Base-by-base conservation (phyloP, 352 stramenopile species). In the Globisporangium yorkense region DNA sequence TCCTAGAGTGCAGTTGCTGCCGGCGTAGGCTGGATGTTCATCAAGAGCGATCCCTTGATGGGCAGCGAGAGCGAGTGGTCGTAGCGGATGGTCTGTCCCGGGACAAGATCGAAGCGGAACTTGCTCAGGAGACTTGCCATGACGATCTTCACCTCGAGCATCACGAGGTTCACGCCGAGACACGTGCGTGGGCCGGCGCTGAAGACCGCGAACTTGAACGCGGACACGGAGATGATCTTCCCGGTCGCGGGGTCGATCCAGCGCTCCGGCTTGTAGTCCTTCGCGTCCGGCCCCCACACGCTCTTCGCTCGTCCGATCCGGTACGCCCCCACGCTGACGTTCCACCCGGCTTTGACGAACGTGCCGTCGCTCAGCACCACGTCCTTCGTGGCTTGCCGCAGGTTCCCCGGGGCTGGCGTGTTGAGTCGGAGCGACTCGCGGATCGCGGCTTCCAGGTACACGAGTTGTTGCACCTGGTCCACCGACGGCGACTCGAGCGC, bases 341-440 rank as follows among this genome's bases (percentile, higher is more conserved):
- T 62, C 12, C 58, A 71, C 13, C 64, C 65, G 10, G 24, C 53
- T 0, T 52, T 40, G 1, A 91, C 59, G 39, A 78, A 77, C n/a
- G 78, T 88, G 47, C 71, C 80, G 54, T 91, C 75, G 37, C 70
- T 62, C 9, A 87, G 67, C 59, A 80, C 57, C 0, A 75, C 77
- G 62, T 85, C 78, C 1, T 60, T 52, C n/a, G 57, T 63, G 5
- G 59, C 53, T 16, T 61, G 37, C 37, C 66, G 68, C 12, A 59
- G 49, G 39, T 80, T 74, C 27, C 53, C 51, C 8, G 72, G 69
- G 2, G 75, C 70, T 16, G 62, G 27, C 18, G 70, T 64, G 45
- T 71, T 66, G 20, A 82, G 49, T 0, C 72, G 64, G 3, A 78
- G 53, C 10, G 60, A 71, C 52, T 84, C 70, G 3, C 47, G 53